Percentiles rank a stretch among this genome's conserved stretches.
phyloP scores from a whole-genome alignment of 148 eudicot species.

The Rhododendron molle region DNA sequence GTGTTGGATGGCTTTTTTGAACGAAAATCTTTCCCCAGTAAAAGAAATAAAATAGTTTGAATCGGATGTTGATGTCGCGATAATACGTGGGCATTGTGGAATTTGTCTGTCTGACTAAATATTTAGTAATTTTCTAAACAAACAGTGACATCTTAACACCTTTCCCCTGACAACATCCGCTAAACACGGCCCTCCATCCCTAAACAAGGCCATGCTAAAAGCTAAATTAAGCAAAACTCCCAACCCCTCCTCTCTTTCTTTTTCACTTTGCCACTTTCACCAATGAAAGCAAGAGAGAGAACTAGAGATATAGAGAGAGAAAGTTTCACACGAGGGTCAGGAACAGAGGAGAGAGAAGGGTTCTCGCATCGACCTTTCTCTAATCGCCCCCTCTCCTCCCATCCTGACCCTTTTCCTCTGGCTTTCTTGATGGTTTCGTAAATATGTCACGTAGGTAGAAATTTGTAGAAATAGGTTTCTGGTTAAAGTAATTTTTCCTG shows the following conservation, averaged over 20 bases:
- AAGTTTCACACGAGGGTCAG: neutral
- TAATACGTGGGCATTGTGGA: neutral
- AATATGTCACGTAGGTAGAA: neutral
- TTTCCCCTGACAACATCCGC: conserved; percentile 16
- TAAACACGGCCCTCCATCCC: conserved; percentile 28
- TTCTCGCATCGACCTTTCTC: conserved; percentile 1
- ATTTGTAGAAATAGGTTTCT: neutral
- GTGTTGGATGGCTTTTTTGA: neutral
- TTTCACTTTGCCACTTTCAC: neutral
- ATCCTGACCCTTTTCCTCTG: neutral
- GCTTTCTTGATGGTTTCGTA: neutral
- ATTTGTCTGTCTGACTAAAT: neutral
- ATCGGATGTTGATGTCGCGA: neutral
- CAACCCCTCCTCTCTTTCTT: neutral
- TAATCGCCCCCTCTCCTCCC: neutral
- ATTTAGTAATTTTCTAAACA: neutral
- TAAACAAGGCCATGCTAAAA: conserved; percentile 10
- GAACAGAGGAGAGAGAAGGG: conserved; percentile 16
- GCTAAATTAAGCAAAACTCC: conserved; percentile 4
- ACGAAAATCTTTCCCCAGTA: no score
- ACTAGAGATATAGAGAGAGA: neutral
- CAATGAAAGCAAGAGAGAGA: neutral
- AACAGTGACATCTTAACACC: neutral
- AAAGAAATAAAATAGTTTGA: neutral
- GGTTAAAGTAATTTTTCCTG: neutral